These are phyloP conservation scores for Cystobasidium slooffiae DNA, from an alignment of 1,284 basidiomycete genomes.

Conservation along the genomic window DNA sequence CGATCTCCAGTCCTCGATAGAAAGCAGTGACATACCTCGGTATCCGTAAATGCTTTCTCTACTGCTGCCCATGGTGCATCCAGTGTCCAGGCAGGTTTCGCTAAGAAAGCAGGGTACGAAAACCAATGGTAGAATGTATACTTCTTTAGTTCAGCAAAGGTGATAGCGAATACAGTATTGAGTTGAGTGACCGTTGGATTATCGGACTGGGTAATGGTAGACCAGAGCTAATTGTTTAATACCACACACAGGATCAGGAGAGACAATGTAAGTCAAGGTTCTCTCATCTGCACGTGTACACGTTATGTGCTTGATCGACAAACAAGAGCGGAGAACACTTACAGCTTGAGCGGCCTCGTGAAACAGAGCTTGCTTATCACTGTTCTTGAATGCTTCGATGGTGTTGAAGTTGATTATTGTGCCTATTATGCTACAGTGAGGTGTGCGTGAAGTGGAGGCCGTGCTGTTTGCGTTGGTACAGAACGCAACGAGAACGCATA, in stretches of 20 bases:
- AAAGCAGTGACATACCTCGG: conserved; percentile 60
- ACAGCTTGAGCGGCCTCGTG: conserved; percentile 46
- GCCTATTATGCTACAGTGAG: conserved; percentile 61
- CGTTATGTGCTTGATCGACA: no score
- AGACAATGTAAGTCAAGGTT: neutral
- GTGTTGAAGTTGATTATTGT: conserved; percentile 83
- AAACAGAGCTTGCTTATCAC: conserved; percentile 84
- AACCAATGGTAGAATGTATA: conserved; percentile 99
- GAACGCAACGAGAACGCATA: neutral
- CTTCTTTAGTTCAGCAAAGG: conserved; percentile 96
- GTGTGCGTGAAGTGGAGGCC: neutral
- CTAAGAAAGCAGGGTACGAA: conserved; percentile 86
- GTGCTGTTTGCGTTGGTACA: neutral
- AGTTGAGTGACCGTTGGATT: conserved; percentile 57
- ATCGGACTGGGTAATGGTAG: conserved; percentile 44
- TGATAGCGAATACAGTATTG: conserved; percentile 82
- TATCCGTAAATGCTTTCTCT: neutral
- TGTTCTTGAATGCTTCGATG: conserved; percentile 89
- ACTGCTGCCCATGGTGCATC: conserved; percentile 11
- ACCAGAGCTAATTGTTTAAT: conserved; percentile 31
- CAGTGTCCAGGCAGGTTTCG: conserved; percentile 85
- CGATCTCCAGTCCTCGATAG: conserved; percentile 54
- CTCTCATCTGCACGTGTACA: no score
- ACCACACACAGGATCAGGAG: conserved; percentile 37
- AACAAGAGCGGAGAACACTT: neutral